These are phyloP conservation scores for Dimocarpus longan DNA, from an alignment of 345 rosid genomes.

Conservation along the genomic window DNA sequence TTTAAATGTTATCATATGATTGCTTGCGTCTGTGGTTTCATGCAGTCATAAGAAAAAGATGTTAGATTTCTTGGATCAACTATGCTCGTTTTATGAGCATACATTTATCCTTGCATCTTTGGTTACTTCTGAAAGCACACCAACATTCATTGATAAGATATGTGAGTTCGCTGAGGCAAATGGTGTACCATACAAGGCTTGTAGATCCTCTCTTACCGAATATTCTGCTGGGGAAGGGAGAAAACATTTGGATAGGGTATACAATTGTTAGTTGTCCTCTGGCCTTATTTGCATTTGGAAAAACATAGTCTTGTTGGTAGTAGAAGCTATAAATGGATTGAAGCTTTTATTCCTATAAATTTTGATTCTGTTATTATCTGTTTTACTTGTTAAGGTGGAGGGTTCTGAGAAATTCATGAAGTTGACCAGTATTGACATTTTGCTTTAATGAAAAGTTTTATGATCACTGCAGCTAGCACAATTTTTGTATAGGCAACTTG, in stretches of 20 bases:
- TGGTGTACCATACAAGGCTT: conserved; percentile 64
- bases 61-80: conserved; percentile 70
- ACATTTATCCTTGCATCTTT: conserved; percentile 55
- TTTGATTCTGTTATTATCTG: background rate
- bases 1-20: background rate
- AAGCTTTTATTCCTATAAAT: background rate
- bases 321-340: background rate
- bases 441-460: background rate
- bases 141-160: conserved; percentile 61
- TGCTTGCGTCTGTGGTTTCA: conserved; percentile 28
- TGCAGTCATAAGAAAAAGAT: conserved; percentile 80
- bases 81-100: conserved; percentile 75
- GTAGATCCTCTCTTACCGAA: conserved; percentile 51
- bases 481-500: conserved; percentile 63
- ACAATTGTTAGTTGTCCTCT: conserved; percentile 6
- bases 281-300: background rate
- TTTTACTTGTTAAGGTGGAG: too few relatives aligned
- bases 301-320: background rate
- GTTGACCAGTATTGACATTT: too few relatives aligned
- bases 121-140: conserved; percentile 43
- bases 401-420: too few relatives aligned
- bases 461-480: conserved; percentile 47
- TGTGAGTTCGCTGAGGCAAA: conserved; percentile 81
- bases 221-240: conserved; percentile 46
- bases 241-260: conserved; percentile 63